Conservation (phyloP, 768 basidiomycete genomes). For the Phanerochaete sordida region DNA sequence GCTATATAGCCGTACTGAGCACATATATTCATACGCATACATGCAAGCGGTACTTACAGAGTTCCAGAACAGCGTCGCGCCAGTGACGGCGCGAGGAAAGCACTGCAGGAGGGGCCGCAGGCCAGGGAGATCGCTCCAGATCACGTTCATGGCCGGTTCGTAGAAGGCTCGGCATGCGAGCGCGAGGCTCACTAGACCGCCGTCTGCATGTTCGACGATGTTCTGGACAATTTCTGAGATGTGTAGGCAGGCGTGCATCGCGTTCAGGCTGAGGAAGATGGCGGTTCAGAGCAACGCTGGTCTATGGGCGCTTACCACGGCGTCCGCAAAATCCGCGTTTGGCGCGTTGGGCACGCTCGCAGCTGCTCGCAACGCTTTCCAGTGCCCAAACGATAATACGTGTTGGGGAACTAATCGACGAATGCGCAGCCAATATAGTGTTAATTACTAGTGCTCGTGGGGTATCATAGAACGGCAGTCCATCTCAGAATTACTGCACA, state of each 20-base stretch:
- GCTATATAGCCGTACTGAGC: not conserved
- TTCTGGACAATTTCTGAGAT: not conserved
- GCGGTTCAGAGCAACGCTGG: not conserved
- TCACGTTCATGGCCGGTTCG: slow-evolving; percentile 57
- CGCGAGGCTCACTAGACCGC: slow-evolving; percentile 24
- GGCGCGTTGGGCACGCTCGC: too few relatives aligned
- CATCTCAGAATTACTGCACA: not conserved
- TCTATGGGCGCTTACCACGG: not conserved
- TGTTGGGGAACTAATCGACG: too few relatives aligned
- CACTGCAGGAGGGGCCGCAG: slow-evolving; percentile 38
- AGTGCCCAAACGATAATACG: too few relatives aligned
- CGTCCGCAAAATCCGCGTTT: not conserved
- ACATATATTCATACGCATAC: too few relatives aligned
- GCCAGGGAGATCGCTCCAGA: slow-evolving; percentile 73
- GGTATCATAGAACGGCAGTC: too few relatives aligned
- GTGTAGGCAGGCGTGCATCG: not conserved
- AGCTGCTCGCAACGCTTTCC: too few relatives aligned
- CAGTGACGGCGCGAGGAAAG: not conserved
- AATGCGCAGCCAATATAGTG: too few relatives aligned
- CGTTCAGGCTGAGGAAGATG: not conserved
- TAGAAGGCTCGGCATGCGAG: slow-evolving; percentile 65
- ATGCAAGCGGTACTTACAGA: not conserved
- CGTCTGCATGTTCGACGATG: not conserved
- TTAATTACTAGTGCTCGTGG: too few relatives aligned
- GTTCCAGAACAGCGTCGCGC: too few relatives aligned